Base-by-base conservation (phyloP, 2,329 filamentous ascomycete genomes). In the Hymenoscyphus occultus region DNA sequence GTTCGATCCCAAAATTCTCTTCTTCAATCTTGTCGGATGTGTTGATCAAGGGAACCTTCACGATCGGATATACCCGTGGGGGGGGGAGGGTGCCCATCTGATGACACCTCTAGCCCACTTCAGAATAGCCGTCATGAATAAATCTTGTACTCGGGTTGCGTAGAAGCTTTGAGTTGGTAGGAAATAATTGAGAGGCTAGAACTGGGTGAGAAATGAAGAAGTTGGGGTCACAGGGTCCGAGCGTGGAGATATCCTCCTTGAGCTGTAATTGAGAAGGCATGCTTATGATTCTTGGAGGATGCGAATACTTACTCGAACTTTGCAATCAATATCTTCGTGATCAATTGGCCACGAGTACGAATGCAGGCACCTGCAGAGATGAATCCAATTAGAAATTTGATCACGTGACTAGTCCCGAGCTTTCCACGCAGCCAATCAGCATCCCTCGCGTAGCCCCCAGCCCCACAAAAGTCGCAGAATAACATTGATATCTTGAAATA, bases 71-170 rank as follows among this genome's bases (percentile, higher is more conserved):
- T 64, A 64, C 57, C 14, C 65, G 48, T 58, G 64, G 65, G 64
- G 35, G 64, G 35, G 61, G 22, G 65, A 63, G 3, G 61, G 65
- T 59, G 65, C 35, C 9, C 40, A 58, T 61, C 22, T 64, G 22
- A 61, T 42, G 12, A 60, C 60, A 65, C 65, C 35, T 61, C 65
- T 67, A 22, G 61, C 58, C 64, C 65, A 64, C n/a, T 67, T 67
- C 12, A 66, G 40, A 58, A 64, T 16, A n/a, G 6, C n/a, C 7
- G 42, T n/a, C 42, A 48, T 48, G 9, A 48, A 10, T 48, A n/a
- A 19, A n/a, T 19, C 9, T 48, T 48, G 42, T n/a, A 7, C 16
- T 13, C 2, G 2, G 16, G 9, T 7, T 48, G 3, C 3, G 42
- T 13, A 6, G 42, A 19, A 16, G 19, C n/a, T 9, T 48, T 19